Evolutionary conservation across 1,139 yeast genomes (phyloP).

Genomic region (Trichomonascaceae sp.): DNA sequence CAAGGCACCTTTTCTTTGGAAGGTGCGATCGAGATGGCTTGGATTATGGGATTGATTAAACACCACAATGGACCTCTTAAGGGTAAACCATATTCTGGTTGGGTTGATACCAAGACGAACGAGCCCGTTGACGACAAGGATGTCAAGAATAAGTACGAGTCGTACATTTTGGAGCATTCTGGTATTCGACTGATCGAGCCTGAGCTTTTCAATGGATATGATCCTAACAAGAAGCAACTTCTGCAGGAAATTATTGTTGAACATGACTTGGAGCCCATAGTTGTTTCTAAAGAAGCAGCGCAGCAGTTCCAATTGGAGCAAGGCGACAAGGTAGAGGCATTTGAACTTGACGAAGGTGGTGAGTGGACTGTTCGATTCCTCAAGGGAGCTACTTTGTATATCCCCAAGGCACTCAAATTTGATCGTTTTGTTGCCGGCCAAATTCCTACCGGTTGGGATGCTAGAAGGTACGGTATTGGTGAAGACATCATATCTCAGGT

Average conservation of each 20-base stretch:
- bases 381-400: slow-evolving; percentile 84
- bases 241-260: slow-evolving; percentile 94
- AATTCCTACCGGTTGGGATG: slow-evolving; percentile 98
- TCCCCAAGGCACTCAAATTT: slow-evolving; percentile 94
- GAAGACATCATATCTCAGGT: slow-evolving; percentile 92
- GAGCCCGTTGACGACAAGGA: slow-evolving; percentile 94
- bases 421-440: slow-evolving; percentile 98
- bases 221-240: slow-evolving; percentile 87
- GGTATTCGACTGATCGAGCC: slow-evolving; percentile 98
- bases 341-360: slow-evolving; percentile 82
- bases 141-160: slow-evolving; percentile 85
- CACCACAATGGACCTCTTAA: slow-evolving; percentile 90
- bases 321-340: slow-evolving; percentile 88
- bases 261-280: slow-evolving; percentile 94
- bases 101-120: slow-evolving; percentile 94
- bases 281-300: slow-evolving; percentile 91
- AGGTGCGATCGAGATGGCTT: slow-evolving; percentile 98
- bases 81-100: slow-evolving; percentile 84
- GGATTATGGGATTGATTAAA: slow-evolving; percentile 97
- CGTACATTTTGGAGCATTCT: slow-evolving; percentile 78
- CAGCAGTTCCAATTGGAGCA: slow-evolving; percentile 90
- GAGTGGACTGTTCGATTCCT: slow-evolving; percentile 85
- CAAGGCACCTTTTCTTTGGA: slow-evolving; percentile 92
- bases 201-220: slow-evolving; percentile 86
- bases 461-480: slow-evolving; percentile 87